A percentile compares a stretch with the other conserved stretches of the same genome.
These are phyloP conservation scores for Colletotrichum liaoningense DNA, from an alignment of 2,329 filamentous ascomycete species.

Conservation along the genomic window DNA sequence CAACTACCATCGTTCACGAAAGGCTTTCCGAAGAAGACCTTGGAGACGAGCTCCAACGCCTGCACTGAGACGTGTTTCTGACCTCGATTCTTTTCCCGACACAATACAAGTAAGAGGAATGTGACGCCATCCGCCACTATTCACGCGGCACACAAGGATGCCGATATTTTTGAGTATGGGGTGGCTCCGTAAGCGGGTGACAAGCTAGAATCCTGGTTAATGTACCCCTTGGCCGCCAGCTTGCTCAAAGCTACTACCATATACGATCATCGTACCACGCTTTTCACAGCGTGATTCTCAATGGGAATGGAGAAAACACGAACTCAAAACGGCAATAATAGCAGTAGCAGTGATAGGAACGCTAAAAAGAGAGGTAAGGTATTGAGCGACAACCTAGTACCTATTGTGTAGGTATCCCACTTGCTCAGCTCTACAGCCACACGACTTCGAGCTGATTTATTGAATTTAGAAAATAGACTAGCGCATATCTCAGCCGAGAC, in stretches of 20 bases:
- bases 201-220: too few species aligned
- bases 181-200: background rate
- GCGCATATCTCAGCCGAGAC: background rate
- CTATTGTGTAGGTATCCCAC: too few species aligned
- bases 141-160: background rate
- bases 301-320: too few species aligned
- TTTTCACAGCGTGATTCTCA: too few species aligned
- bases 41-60: background rate
- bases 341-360: too few species aligned
- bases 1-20: background rate
- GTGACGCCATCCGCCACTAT: slow-evolving; percentile 16
- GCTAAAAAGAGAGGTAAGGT: too few species aligned
- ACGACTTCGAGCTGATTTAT: slow-evolving; percentile 6
- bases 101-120: background rate
- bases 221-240: too few species aligned
- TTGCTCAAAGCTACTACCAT: too few species aligned
- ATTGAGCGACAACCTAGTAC: too few species aligned
- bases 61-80: background rate
- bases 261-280: too few species aligned
- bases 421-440: slow-evolving; percentile 18
- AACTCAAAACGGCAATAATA: too few species aligned
- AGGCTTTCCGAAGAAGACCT: background rate
- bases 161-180: slow-evolving; percentile 10
- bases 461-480: slow-evolving; percentile 15
- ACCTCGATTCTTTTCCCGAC: too few species aligned